Evolutionary conservation across 129 eudicot species (phyloP).

Genomic region (Centrapalus pauciflorus): DNA sequence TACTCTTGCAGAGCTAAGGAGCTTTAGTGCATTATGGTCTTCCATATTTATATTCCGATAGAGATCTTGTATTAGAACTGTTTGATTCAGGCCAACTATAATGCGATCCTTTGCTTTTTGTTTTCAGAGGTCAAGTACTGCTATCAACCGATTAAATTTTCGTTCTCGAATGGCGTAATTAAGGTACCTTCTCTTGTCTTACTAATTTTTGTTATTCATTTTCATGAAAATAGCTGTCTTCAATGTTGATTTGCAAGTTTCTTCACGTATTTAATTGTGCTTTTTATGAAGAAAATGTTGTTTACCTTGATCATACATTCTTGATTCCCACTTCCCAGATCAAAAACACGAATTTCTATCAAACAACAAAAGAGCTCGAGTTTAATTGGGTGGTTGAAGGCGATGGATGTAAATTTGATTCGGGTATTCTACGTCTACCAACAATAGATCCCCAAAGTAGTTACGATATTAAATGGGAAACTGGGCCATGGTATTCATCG

Average conservation of each 20-base stretch:
- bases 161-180: slow-evolving; percentile 45
- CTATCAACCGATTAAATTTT: slow-evolving; percentile 85
- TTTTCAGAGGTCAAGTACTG: slow-evolving; percentile 84
- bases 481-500: slow-evolving; percentile 61
- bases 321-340: slow-evolving; percentile 52
- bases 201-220: neutral
- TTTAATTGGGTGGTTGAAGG: slow-evolving; percentile 70
- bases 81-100: neutral
- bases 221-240: neutral
- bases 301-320: slow-evolving; percentile 4
- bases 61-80: neutral
- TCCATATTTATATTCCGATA: no score
- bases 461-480: slow-evolving; percentile 56
- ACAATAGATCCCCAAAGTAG: slow-evolving; percentile 59
- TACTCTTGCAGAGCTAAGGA: no score
- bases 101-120: slow-evolving; percentile 4
- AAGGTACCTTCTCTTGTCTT: slow-evolving; percentile 47
- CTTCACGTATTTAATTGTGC: neutral
- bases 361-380: slow-evolving; percentile 58
- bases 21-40: no score
- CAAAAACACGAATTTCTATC: slow-evolving; percentile 61
- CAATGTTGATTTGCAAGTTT: neutral
- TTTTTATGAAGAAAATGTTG: slow-evolving; percentile 8
- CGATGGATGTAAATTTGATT: slow-evolving; percentile 77
- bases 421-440: slow-evolving; percentile 55